Conservation (phyloP, 2,329 filamentous ascomycete species). For the Beauveria caledonica region DNA sequence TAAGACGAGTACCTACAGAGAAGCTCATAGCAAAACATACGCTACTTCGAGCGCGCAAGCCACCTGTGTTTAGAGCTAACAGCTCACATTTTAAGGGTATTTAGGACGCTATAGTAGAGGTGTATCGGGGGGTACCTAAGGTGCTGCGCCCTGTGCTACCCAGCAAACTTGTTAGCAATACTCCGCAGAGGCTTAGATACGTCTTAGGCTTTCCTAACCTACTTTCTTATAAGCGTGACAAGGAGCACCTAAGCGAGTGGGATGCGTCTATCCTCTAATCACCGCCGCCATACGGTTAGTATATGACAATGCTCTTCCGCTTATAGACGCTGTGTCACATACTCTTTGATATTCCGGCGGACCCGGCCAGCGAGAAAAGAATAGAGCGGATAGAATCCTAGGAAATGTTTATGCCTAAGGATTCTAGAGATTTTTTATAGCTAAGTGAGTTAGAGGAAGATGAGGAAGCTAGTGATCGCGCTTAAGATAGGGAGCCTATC, state of each 20-base stretch:
- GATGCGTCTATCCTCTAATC: background rate
- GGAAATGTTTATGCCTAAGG: background rate
- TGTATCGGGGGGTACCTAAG: background rate
- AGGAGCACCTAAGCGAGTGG: background rate
- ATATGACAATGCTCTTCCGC: background rate
- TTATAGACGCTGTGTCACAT: background rate
- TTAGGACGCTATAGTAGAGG: background rate
- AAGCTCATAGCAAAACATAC: background rate
- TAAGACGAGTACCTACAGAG: background rate
- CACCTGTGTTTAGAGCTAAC: background rate
- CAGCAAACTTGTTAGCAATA: background rate
- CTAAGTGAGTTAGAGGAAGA: background rate
- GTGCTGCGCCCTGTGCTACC: background rate
- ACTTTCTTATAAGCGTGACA: background rate
- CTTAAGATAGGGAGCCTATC: background rate
- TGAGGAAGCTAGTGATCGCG: no score
- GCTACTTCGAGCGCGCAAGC: no score
- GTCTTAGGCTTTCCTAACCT: background rate
- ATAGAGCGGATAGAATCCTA: background rate
- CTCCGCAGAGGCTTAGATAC: background rate
- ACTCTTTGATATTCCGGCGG: background rate
- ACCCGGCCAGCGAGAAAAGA: background rate
- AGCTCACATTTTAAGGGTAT: background rate
- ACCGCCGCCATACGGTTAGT: background rate
- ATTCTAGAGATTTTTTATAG: background rate